A percentile compares a stretch with the other conserved stretches of the same genome.
These are phyloP conservation scores for Oryza coarctata DNA, from an alignment of 176 grass and related monocot genomes.

Conservation along the genomic window DNA sequence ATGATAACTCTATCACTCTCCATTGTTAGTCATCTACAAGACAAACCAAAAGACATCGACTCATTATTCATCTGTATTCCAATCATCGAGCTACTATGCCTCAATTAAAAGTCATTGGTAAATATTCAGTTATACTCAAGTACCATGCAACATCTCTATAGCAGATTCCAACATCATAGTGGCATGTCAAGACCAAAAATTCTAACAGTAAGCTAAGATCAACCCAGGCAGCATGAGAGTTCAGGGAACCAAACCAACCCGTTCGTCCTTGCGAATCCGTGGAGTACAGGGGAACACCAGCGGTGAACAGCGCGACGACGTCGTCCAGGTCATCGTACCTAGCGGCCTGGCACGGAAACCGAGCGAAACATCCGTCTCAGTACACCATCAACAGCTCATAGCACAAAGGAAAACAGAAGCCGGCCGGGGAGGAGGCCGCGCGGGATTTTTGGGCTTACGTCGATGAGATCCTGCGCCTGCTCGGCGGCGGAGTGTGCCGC, in stretches of 20 bases:
- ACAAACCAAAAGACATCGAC: not conserved
- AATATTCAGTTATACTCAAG: not conserved
- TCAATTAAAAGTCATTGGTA: not conserved
- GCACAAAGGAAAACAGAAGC: not conserved
- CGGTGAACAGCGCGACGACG: constrained; percentile 66
- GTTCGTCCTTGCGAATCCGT: constrained; percentile 84
- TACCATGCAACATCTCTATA: not conserved
- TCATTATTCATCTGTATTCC: not conserved
- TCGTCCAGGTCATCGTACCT: constrained; percentile 94
- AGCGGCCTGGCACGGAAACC: constrained; percentile 46
- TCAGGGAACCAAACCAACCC: constrained; percentile 48
- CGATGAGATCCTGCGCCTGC: constrained; percentile 54
- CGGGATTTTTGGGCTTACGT: constrained; percentile 28
- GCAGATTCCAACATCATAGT: not conserved
- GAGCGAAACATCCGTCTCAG: not conserved
- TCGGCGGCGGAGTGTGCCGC: not conserved
- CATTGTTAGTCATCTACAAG: not conserved
- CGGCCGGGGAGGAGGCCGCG: not conserved
- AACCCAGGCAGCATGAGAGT: not conserved
- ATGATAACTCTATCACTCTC: not conserved
- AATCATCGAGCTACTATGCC: not conserved
- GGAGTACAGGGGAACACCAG: constrained; percentile 63
- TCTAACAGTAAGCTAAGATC: not conserved
- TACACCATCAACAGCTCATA: not conserved
- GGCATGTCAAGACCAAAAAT: not conserved